Conservation (phyloP, 139 green algal species). For the Coelastrella sp. region DNA sequence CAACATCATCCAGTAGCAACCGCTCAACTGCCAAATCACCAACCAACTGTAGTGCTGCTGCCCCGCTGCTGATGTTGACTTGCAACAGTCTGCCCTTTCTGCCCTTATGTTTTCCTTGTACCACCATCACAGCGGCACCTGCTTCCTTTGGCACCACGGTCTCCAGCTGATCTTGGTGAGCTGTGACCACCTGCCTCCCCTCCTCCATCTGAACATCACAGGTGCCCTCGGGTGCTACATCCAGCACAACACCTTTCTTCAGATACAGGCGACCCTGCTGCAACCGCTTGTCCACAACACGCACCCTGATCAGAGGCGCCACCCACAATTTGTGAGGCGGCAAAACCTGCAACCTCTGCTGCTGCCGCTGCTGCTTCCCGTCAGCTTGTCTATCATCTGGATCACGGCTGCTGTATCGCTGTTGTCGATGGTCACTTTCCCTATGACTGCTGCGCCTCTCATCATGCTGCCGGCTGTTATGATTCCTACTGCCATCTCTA, state of each 20-base stretch:
- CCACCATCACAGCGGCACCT: conserved; percentile 73
- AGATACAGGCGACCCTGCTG: conserved; percentile 75
- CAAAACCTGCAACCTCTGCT: not conserved
- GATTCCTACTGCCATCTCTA: conserved; percentile 13
- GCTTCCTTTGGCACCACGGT: conserved; percentile 80
- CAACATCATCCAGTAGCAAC: conserved; percentile 80
- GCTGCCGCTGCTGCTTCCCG: conserved; percentile 36
- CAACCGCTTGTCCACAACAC: conserved; percentile 79
- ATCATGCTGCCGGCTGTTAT: not conserved
- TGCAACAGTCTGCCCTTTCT: conserved; percentile 65
- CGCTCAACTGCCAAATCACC: conserved; percentile 72
- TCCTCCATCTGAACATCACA: conserved; percentile 77
- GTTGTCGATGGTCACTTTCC: not conserved
- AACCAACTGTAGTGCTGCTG: conserved; percentile 77
- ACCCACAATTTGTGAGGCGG: conserved; percentile 61
- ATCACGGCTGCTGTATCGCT: conserved; percentile 7
- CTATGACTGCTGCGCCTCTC: conserved; percentile 15
- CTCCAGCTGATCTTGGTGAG: conserved; percentile 75
- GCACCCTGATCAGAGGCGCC: conserved; percentile 70
- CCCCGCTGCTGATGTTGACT: conserved; percentile 56
- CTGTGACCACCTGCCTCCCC: conserved; percentile 50
- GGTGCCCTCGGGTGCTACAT: conserved; percentile 70
- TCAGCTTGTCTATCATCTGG: conserved; percentile 8
- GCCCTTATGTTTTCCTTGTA: conserved; percentile 70
- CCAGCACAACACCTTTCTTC: conserved; percentile 79